These are phyloP conservation scores for Datura wrightii DNA, from an alignment of 257 asterid species.

Conservation along the genomic window DNA sequence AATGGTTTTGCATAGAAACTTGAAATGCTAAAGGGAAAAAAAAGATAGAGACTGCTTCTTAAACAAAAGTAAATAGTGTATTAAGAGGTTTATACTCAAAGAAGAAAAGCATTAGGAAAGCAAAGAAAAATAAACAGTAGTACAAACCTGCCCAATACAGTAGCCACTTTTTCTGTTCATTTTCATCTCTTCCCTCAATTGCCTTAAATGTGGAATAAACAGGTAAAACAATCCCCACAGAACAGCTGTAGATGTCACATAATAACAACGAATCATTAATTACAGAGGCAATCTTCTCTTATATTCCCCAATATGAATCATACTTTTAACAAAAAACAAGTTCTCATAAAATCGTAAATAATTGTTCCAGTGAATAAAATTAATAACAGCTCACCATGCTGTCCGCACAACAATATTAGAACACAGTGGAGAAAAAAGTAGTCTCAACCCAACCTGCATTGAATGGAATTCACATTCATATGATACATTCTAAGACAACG, in stretches of 20 bases:
- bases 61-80: background rate
- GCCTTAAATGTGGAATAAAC: conserved; percentile 97
- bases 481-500: conserved; percentile 7
- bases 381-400: conserved; percentile 72
- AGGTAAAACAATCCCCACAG: conserved; percentile 87
- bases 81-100: background rate
- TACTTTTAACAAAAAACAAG: background rate
- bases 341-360: background rate
- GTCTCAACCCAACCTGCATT: conserved; percentile 74
- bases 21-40: background rate
- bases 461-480: conserved; percentile 14
- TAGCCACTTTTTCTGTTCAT: conserved; percentile 87
- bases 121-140: conserved; percentile 17
- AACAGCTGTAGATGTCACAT: conserved; percentile 63
- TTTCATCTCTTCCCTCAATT: conserved; percentile 71
- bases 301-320: conserved; percentile 7
- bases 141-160: conserved; percentile 94
- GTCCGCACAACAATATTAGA: conserved; percentile 79
- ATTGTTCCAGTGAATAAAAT: background rate
- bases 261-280: conserved; percentile 34
- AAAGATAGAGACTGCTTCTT: background rate
- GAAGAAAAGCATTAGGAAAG: background rate
- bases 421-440: conserved; percentile 76
- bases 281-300: background rate
- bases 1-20: background rate